A percentile compares a stretch with the other conserved stretches of the same genome.
phyloP scores from a whole-genome alignment of 345 rosid species.

The Syzygium grande region DNA sequence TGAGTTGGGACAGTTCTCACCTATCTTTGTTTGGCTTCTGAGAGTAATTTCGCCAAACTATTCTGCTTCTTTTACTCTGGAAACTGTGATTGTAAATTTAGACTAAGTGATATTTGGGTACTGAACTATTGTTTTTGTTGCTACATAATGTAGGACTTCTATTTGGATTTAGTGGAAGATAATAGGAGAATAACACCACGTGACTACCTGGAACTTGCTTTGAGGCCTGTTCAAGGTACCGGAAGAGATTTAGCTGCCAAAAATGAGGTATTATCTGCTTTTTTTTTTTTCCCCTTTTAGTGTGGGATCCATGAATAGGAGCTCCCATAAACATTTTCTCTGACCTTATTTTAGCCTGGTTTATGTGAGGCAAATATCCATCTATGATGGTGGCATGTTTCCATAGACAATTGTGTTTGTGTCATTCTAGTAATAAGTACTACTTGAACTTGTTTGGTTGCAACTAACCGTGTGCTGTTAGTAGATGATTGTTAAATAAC shows the following conservation, averaged over 20 bases:
- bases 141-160: constrained; percentile 61
- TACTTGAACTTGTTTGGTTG: not conserved
- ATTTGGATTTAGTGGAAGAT: constrained; percentile 84
- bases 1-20: constrained; percentile 91
- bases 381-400: not conserved
- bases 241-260: constrained; percentile 81
- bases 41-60: constrained; percentile 44
- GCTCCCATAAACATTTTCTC: not conserved
- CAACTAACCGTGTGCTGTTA: not conserved
- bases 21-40: constrained; percentile 97
- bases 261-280: constrained; percentile 62
- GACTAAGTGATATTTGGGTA: not conserved
- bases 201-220: constrained; percentile 91
- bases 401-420: not conserved
- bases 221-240: constrained; percentile 74
- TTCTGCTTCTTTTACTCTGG: not conserved
- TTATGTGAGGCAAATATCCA: not conserved
- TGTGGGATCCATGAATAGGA: not conserved
- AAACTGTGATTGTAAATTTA: not conserved
- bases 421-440: not conserved
- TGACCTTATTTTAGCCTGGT: not conserved
- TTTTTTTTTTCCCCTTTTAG: not conserved
- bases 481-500: not conserved
- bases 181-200: constrained; percentile 81
- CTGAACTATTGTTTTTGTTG: not conserved